Evolutionary conservation across 441 rosid species (phyloP).

Genomic region (Gossypium davidsonii): DNA sequence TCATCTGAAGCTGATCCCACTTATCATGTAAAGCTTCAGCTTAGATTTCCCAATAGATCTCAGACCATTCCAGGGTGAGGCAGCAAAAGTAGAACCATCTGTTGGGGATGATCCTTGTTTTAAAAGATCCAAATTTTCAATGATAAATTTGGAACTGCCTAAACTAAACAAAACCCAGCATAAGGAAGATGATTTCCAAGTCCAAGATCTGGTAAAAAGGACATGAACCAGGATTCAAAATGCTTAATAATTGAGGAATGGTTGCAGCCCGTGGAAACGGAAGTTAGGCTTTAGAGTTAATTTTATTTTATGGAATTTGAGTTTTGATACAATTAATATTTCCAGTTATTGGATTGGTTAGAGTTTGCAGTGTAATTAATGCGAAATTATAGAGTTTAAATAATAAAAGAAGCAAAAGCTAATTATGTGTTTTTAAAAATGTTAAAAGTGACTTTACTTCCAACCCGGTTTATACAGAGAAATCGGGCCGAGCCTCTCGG

Average conservation of each 20-base stretch:
- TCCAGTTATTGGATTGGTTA: neutral
- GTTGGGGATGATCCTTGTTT: neutral
- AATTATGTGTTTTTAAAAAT: neutral
- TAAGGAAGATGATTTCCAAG: neutral
- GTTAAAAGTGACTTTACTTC: neutral
- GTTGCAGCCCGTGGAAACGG: neutral
- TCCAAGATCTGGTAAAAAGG: neutral
- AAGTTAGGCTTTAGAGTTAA: neutral
- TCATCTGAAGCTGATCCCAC: constrained; percentile 20
- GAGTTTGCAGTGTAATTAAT: neutral
- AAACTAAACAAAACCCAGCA: neutral
- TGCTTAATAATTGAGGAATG: neutral
- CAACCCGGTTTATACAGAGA: neutral
- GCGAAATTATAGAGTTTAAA: neutral
- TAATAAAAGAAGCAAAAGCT: neutral
- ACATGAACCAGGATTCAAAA: neutral
- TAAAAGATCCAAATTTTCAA: neutral
- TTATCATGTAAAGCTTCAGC: constrained; percentile 67
- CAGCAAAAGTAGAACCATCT: neutral
- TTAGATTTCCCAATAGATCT: constrained; percentile 49
- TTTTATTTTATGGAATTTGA: neutral
- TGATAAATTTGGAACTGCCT: neutral
- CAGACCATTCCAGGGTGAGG: constrained; percentile 38
- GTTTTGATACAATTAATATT: neutral
- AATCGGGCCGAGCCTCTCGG: neutral